Conservation (phyloP, 2,329 filamentous ascomycete species). For the Apiospora aurea region DNA sequence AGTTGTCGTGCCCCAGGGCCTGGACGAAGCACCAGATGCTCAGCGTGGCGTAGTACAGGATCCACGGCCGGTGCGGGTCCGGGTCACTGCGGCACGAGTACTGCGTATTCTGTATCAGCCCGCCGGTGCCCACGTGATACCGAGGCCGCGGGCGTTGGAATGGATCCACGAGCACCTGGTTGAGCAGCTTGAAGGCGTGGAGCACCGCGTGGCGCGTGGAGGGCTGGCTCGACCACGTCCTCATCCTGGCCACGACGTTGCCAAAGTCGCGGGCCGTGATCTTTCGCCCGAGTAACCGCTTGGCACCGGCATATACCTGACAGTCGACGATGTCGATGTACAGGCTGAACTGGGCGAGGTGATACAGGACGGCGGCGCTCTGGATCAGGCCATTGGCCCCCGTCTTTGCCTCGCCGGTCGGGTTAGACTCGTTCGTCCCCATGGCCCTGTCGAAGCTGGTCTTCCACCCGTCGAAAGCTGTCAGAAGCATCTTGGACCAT, state of each 20-base stretch:
- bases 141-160: constrained; percentile 43
- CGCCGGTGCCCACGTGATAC: constrained; percentile 30
- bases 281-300: constrained; percentile 77
- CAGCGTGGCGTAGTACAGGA: constrained; percentile 85
- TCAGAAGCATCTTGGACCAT: constrained; percentile 79
- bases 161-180: constrained; percentile 72
- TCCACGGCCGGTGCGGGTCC: constrained; percentile 87
- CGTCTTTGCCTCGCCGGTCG: constrained; percentile 59
- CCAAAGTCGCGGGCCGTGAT: constrained; percentile 79
- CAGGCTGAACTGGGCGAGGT: constrained; percentile 87
- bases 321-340: constrained; percentile 90
- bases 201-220: constrained; percentile 83
- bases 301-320: constrained; percentile 85
- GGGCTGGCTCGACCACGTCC: constrained; percentile 76
- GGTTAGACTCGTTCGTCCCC: constrained; percentile 46
- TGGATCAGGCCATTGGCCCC: constrained; percentile 70
- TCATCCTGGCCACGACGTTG: constrained; percentile 78
- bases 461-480: constrained; percentile 88
- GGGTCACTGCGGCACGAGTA: constrained; percentile 82
- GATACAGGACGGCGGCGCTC: constrained; percentile 81
- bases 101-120: constrained; percentile 47
- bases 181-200: constrained; percentile 82
- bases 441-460: constrained; percentile 80
- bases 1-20: constrained; percentile 66
- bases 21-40: constrained; percentile 90